phyloP scores from a whole-genome alignment of 2,329 filamentous ascomycete species.

The Scedosporium boydii region DNA sequence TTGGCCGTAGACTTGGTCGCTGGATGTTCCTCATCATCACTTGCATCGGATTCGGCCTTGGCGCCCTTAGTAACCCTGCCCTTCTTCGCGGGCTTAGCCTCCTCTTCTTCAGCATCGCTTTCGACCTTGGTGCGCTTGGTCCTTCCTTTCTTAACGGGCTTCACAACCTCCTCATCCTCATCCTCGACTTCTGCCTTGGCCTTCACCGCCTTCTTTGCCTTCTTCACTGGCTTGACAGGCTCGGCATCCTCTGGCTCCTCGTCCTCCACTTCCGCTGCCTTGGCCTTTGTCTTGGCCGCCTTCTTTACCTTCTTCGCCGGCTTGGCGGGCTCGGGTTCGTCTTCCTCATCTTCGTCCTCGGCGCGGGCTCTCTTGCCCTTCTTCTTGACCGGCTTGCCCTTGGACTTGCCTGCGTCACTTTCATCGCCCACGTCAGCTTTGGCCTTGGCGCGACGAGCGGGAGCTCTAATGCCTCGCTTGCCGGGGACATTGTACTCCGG shows the following conservation, averaged over 20 bases:
- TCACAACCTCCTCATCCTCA: constrained; percentile 23
- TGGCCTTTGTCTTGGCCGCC: constrained; percentile 20
- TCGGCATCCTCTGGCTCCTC: constrained; percentile 10
- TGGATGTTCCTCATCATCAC: constrained; percentile 9
- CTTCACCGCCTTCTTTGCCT: constrained; percentile 23
- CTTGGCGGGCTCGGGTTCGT: constrained; percentile 9
- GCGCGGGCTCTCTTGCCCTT: constrained; percentile 12
- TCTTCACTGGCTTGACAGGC: constrained; percentile 16
- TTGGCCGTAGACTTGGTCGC: not conserved
- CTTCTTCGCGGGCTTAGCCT: constrained; percentile 21
- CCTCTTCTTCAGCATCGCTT: constrained; percentile 12
- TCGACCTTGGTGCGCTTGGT: constrained; percentile 8
- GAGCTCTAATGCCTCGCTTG: constrained; percentile 50
- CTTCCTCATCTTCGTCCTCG: constrained; percentile 10
- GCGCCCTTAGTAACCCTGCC: constrained; percentile 14
- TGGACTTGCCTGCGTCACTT: constrained; percentile 16
- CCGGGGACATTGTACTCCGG: constrained; percentile 63
- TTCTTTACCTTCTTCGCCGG: constrained; percentile 23
- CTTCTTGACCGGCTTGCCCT: constrained; percentile 19
- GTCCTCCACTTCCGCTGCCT: constrained; percentile 11
- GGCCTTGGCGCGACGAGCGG: constrained; percentile 15
- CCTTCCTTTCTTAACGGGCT: constrained; percentile 24
- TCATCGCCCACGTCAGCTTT: constrained; percentile 17
- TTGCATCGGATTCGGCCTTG: constrained; percentile 9
- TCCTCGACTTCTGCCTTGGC: constrained; percentile 22